Evolutionary conservation across 2,329 filamentous ascomycete species (phyloP).

Genomic region (Pseudocercospora fijiensis): DNA sequence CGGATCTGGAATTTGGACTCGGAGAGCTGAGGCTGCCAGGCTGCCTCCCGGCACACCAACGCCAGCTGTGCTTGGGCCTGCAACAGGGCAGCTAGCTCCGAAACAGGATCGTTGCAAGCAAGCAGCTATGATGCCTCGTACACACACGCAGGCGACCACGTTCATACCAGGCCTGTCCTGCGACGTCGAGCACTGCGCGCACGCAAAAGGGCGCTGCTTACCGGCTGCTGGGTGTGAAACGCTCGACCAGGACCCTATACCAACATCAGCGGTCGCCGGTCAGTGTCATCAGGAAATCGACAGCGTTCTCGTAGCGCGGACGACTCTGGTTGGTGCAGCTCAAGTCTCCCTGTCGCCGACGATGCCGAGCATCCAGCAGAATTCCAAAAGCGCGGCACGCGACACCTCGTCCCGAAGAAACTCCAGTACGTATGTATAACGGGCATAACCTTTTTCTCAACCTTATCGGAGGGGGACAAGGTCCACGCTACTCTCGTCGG

Average conservation of each 20-base stretch:
- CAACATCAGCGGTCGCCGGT: neutral
- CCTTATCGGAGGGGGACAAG: neutral
- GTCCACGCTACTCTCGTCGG: neutral
- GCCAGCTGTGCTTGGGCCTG: neutral
- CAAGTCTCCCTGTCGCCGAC: neutral
- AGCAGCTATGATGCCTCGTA: neutral
- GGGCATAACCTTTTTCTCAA: neutral
- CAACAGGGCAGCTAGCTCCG: neutral
- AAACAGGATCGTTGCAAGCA: constrained; percentile 4
- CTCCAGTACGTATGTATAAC: neutral
- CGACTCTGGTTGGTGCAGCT: neutral
- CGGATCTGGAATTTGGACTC: constrained; percentile 1
- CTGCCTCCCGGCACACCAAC: constrained; percentile 3
- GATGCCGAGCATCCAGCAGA: neutral
- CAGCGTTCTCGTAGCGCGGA: constrained; percentile 1
- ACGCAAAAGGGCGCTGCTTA: neutral
- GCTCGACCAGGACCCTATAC: neutral
- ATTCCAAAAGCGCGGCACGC: neutral
- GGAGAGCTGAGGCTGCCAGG: constrained; percentile 4
- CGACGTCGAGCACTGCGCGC: neutral
- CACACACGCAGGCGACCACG: neutral
- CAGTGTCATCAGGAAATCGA: neutral
- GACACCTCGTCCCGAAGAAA: neutral
- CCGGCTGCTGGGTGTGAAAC: constrained; percentile 2
- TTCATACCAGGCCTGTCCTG: neutral